Evolutionary conservation across 768 basidiomycete genomes (phyloP).

Genomic region (Boletus rubropictus): DNA sequence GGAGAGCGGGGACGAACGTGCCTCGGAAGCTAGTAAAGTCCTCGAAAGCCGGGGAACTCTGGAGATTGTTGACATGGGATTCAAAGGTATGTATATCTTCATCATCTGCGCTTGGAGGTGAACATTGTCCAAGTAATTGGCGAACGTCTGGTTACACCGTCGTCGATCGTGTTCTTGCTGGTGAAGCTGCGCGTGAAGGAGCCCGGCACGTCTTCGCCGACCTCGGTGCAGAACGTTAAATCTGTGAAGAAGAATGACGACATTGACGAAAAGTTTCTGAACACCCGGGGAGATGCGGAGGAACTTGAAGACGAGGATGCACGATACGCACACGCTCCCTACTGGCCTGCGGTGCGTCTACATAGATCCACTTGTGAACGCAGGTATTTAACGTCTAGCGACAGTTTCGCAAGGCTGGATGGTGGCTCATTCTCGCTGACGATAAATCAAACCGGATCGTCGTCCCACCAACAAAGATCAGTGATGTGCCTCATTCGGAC

Average conservation of each 20-base stretch:
- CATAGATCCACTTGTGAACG: neutral
- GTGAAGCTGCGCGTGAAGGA: slow-evolving; percentile 75
- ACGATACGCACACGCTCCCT: slow-evolving; percentile 82
- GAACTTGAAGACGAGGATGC: slow-evolving; percentile 44
- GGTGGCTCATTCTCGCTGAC: slow-evolving; percentile 90
- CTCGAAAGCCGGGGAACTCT: slow-evolving; percentile 66
- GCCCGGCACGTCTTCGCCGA: slow-evolving; percentile 34
- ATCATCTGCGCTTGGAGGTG: neutral
- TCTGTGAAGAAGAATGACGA: slow-evolving; percentile 48
- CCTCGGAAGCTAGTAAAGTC: slow-evolving; percentile 42
- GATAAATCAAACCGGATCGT: slow-evolving; percentile 79
- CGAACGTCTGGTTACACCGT: slow-evolving; percentile 81
- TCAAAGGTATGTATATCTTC: slow-evolving; percentile 59
- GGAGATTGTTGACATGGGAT: slow-evolving; percentile 75
- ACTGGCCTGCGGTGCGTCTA: slow-evolving; percentile 77
- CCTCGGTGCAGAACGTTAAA: slow-evolving; percentile 36
- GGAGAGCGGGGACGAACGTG: slow-evolving; percentile 14
- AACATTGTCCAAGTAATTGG: slow-evolving; percentile 62
- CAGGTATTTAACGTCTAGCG: neutral
- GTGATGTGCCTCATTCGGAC: slow-evolving; percentile 67
- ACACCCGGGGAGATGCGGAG: slow-evolving; percentile 56
- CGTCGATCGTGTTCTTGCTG: slow-evolving; percentile 80
- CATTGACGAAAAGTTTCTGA: slow-evolving; percentile 67
- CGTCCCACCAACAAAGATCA: slow-evolving; percentile 78
- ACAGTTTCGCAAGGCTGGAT: slow-evolving; percentile 82